These are phyloP conservation scores for Aspergillus sp. DNA, from an alignment of 2,329 filamentous ascomycete genomes.

Conservation along the genomic window DNA sequence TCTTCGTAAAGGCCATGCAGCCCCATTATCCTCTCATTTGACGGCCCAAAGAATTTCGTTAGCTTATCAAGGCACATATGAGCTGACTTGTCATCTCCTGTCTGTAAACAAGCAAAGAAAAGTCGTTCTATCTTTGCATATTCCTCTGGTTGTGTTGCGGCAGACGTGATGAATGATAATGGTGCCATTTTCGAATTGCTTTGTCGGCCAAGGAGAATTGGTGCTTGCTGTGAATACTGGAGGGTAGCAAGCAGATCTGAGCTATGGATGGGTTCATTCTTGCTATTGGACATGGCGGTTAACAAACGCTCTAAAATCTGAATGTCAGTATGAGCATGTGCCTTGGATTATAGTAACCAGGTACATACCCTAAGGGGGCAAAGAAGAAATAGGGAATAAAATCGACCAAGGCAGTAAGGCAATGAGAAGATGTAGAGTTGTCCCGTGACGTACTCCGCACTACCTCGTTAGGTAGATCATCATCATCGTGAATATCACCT, in stretches of 20 bases:
- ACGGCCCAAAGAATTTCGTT: conserved; percentile 68
- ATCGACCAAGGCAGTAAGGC: no score
- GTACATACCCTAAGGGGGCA: no score
- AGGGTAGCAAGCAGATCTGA: conserved; percentile 43
- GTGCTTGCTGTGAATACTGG: conserved; percentile 37
- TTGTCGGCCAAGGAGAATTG: conserved; percentile 36
- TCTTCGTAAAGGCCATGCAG: conserved; percentile 78
- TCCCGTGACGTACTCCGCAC: no score
- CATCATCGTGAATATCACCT: no score
- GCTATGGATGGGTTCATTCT: conserved; percentile 12
- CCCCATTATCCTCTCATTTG: conserved; percentile 81
- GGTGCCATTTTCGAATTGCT: conserved; percentile 43
- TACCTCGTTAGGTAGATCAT: no score
- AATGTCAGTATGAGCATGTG: no score
- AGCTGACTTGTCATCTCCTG: conserved; percentile 73
- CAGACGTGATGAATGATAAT: conserved; percentile 46
- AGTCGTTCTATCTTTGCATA: conserved; percentile 87
- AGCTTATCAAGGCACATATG: conserved; percentile 68
- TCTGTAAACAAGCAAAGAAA: conserved; percentile 73
- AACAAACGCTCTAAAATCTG: background rate
- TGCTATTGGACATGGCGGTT: background rate
- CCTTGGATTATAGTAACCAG: no score
- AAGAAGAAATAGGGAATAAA: no score
- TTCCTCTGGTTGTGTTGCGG: conserved; percentile 65
- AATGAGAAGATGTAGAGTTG: no score